phyloP scores from a whole-genome alignment of 495 filamentous ascomycete species.

The Lentithecium fluviatile region DNA sequence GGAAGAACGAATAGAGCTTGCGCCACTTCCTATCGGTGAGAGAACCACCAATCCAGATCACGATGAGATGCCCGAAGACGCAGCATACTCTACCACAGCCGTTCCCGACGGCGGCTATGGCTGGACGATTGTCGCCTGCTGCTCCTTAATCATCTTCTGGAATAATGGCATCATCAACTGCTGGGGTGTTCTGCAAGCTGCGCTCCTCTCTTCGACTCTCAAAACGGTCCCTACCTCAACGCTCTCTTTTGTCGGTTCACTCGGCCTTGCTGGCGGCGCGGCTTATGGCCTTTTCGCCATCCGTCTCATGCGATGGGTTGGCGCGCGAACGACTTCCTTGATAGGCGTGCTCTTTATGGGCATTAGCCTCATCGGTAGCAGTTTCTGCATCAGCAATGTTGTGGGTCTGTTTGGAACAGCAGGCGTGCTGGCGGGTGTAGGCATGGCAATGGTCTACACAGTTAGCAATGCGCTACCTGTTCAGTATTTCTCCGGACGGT shows the following conservation, averaged over 20 bases:
- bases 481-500: conserved; percentile 56
- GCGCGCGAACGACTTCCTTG: conserved; percentile 48
- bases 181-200: conserved; percentile 61
- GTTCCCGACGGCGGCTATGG: conserved; percentile 59
- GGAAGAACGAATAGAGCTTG: conserved; percentile 14
- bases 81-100: conserved; percentile 19
- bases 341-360: conserved; percentile 51
- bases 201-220: conserved; percentile 46
- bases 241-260: conserved; percentile 58
- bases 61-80: conserved; percentile 4
- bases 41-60: not conserved
- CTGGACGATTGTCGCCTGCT: conserved; percentile 56
- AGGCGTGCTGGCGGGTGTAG: conserved; percentile 55
- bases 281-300: conserved; percentile 52
- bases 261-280: conserved; percentile 51
- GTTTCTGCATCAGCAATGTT: conserved; percentile 51
- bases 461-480: conserved; percentile 49
- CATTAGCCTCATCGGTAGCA: conserved; percentile 50
- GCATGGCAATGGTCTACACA: conserved; percentile 42
- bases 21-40: not conserved
- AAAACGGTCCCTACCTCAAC: conserved; percentile 42
- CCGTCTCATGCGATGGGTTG: conserved; percentile 51
- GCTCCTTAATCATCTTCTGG: conserved; percentile 56
- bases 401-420: conserved; percentile 56
- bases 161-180: conserved; percentile 53